Evolutionary conservation across 176 grass and related monocot genomes (phyloP).

Genomic region (Oryza coarctata): DNA sequence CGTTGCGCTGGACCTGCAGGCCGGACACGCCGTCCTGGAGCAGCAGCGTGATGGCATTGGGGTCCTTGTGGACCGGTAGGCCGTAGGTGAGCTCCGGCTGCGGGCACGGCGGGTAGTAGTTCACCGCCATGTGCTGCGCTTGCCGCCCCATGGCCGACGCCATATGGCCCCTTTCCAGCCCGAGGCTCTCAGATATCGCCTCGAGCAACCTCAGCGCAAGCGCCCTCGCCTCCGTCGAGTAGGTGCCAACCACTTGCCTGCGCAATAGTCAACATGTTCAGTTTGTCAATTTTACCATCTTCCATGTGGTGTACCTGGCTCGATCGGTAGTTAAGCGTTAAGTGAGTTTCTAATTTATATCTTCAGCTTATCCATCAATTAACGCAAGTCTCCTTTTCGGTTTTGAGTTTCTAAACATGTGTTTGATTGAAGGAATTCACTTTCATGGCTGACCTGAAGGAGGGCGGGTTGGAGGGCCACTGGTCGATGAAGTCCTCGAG

Average conservation of each 20-base stretch:
- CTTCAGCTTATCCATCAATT: too few relatives aligned
- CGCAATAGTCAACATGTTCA: neutral
- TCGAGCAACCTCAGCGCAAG: constrained; percentile 64
- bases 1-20: constrained; percentile 61
- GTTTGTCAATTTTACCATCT: constrained; percentile 5
- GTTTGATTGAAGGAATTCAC: neutral
- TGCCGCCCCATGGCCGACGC: constrained; percentile 75
- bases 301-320: neutral
- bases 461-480: constrained; percentile 72
- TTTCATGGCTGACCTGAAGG: constrained; percentile 55
- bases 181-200: constrained; percentile 75
- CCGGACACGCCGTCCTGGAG: constrained; percentile 86
- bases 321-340: too few relatives aligned
- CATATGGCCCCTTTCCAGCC: constrained; percentile 69
- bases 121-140: constrained; percentile 93
- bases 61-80: constrained; percentile 83
- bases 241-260: constrained; percentile 67
- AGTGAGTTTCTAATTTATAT: too few relatives aligned
- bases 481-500: constrained; percentile 73
- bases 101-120: constrained; percentile 91
- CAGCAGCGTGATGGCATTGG: constrained; percentile 82
- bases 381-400: neutral
- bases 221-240: constrained; percentile 61
- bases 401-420: neutral
- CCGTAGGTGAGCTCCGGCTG: constrained; percentile 93